These are phyloP conservation scores for Cyclospora cayetanensis DNA, from an alignment of 169 alveolate species.

Conservation along the genomic window DNA sequence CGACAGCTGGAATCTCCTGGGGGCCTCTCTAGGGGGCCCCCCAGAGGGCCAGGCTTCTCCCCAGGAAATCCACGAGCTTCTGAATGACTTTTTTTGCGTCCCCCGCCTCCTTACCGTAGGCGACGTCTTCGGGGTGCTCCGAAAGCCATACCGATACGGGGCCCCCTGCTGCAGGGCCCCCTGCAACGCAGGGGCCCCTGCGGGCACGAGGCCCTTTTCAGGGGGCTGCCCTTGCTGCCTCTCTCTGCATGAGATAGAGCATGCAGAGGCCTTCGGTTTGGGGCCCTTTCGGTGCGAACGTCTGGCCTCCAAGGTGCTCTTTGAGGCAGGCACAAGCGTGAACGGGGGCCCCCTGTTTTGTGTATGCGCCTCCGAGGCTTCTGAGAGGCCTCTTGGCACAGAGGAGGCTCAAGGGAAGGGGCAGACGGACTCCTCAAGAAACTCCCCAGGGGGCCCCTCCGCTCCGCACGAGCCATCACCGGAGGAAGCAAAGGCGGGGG, in stretches of 20 bases:
- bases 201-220: slow-evolving; percentile 4
- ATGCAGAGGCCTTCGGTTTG: background rate
- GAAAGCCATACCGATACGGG: background rate
- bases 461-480: background rate
- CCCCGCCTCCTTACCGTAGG: background rate
- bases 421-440: background rate
- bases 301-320: background rate
- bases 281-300: slow-evolving; percentile 7
- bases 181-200: slow-evolving; percentile 18
- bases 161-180: slow-evolving; percentile 22
- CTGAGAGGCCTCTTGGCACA: background rate
- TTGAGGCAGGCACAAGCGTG: background rate
- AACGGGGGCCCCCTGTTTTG: background rate
- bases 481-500: slow-evolving; percentile 1
- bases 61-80: background rate
- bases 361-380: too few species aligned
- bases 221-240: slow-evolving; percentile 24
- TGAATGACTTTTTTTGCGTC: background rate
- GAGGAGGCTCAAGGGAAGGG: background rate
- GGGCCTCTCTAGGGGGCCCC: slow-evolving; percentile 2
- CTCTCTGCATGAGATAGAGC: slow-evolving; percentile 12
- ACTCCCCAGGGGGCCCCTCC: background rate
- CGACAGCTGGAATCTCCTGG: background rate
- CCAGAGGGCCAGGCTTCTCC: background rate
- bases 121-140: background rate